Base-by-base conservation (phyloP, 192 early-diverging fungal genomes). In the Helicostylum pulchrum region DNA sequence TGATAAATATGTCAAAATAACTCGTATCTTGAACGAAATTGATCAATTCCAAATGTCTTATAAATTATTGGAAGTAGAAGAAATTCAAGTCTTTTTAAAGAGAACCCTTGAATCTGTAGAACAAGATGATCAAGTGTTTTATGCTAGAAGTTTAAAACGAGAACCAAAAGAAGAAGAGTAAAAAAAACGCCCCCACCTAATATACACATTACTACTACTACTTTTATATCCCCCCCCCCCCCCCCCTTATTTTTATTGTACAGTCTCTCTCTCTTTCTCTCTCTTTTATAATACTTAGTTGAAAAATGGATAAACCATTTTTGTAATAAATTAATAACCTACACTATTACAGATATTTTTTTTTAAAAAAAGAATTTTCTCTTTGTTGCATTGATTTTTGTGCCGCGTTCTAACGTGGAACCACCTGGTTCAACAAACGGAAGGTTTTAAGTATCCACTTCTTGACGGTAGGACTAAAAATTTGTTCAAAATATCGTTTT, bases 31-130 rank as follows among this genome's bases (percentile, higher is more conserved):
- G 53, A 71, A 75, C 48, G 92, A 94, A 61, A 76, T 94, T 50
- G 82, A 85, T 65, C 82, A 84, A 62, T 94, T 90, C 67, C 91
- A 94, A 70, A 67, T 87, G 9, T 81, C 86, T 36, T 94, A 92
- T 32, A 52, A 39, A 43, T 26, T 64, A 23, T 85, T 80, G 8
- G 57, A 80, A 7, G 90, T 97, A 3, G 80, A 83, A 3, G 90
- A 94, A 77, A 83, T 97, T 42, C 90, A 95, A 53, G 72, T 75
- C 44, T 82, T 78, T 50, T 78, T 84, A 17, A 69, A 88, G 5
- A 79, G 80, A 48, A 78, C 82, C 53, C 71, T 83, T 59, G 78
- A 85, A 39, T 77, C 81, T 36, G 86, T 89, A 8, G 72, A 69
- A 20, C 50, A 76, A 57, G 84, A 89, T 66, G 87, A 90, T 10